A percentile compares a stretch with the other conserved stretches of the same genome.
phyloP scores from a whole-genome alignment of 2,329 filamentous ascomycete genomes.

The Akanthomyces muscarius region DNA sequence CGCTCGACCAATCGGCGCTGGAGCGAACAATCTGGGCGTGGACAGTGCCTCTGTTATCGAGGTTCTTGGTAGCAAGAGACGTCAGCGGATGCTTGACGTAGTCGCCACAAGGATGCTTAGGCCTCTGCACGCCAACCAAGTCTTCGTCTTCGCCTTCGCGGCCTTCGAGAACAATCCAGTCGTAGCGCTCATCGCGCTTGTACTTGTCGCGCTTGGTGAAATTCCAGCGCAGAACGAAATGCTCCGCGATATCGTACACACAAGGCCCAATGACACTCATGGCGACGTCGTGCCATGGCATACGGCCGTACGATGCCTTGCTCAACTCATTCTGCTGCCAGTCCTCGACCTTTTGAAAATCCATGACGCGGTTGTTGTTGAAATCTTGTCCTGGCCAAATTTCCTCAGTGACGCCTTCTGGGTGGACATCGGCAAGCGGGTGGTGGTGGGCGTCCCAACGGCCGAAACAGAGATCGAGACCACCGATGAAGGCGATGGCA shows the following conservation, averaged over 20 bases:
- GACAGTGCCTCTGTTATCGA: conserved; percentile 65
- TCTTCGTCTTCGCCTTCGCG: conserved; percentile 76
- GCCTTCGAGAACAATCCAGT: conserved; percentile 79
- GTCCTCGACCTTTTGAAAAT: conserved; percentile 85
- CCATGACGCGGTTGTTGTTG: conserved; percentile 96
- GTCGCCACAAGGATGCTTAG: conserved; percentile 82
- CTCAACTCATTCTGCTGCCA: conserved; percentile 92
- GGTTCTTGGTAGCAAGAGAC: conserved; percentile 63
- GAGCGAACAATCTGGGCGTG: conserved; percentile 84
- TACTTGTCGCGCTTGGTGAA: conserved; percentile 97
- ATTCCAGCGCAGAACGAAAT: conserved; percentile 94
- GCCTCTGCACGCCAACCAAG: conserved; percentile 80
- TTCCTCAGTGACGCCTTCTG: conserved; percentile 74
- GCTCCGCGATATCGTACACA: conserved; percentile 91
- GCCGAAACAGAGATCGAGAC: conserved; percentile 91
- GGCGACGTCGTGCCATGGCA: conserved; percentile 97
- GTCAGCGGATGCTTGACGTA: conserved; percentile 78
- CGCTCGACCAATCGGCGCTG: conserved; percentile 89
- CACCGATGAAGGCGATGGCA: conserved; percentile 84
- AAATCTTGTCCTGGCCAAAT: conserved; percentile 96
- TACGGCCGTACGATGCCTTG: conserved; percentile 86
- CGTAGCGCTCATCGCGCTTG: conserved; percentile 77
- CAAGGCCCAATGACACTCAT: conserved; percentile 89
- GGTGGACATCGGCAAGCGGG: conserved; percentile 80
- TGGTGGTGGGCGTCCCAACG: conserved; percentile 90